phyloP scores from a whole-genome alignment of 2,329 filamentous ascomycete species.

The Monosporascus cannonballus region DNA sequence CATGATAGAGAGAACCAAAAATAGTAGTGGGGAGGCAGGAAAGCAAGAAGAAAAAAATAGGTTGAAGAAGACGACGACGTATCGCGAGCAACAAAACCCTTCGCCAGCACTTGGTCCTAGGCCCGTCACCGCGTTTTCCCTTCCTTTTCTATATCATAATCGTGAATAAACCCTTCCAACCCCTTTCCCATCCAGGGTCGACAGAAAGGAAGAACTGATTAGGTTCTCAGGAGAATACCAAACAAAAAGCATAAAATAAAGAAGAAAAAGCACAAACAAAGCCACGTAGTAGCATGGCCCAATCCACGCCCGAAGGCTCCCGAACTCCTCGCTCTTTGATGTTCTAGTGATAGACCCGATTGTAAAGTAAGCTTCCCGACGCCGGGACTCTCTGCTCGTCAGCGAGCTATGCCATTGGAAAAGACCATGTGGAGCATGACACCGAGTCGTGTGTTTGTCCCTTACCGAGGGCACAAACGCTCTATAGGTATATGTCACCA shows the following conservation, averaged over 20 bases:
- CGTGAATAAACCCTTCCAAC: conserved; percentile 10
- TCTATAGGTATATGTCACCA: conserved; percentile 81
- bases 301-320: no score
- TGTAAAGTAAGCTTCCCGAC: no score
- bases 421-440: background rate
- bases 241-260: no score
- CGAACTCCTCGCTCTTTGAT: no score
- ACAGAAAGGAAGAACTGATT: background rate
- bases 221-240: no score
- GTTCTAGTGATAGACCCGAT: no score
- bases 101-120: conserved; percentile 31
- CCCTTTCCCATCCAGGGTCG: background rate
- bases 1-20: no score
- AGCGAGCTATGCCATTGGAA: background rate
- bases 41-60: background rate
- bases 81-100: conserved; percentile 17
- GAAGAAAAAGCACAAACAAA: no score
- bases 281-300: no score
- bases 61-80: background rate
- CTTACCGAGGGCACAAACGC: background rate
- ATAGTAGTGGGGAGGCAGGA: no score
- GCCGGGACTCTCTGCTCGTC: background rate
- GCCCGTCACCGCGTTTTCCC: conserved; percentile 15
- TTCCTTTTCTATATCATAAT: conserved; percentile 22
- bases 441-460: background rate